phyloP scores from a whole-genome alignment of 2,329 filamentous ascomycete genomes.

The Myriosclerotinia duriaeana region DNA sequence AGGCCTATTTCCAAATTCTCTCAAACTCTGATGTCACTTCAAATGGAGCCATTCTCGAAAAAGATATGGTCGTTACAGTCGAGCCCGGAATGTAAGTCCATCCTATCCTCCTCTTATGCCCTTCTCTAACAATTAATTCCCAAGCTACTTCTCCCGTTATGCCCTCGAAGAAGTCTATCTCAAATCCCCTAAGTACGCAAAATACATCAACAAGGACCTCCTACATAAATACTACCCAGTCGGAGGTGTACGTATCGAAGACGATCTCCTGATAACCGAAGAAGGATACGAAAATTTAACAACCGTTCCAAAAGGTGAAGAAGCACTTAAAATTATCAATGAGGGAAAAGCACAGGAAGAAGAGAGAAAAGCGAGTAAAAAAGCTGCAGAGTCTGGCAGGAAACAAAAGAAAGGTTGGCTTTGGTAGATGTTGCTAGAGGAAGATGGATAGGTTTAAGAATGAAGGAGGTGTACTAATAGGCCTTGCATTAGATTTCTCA shows the following conservation, averaged over 20 bases:
- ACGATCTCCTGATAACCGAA: constrained; percentile 79
- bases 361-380: constrained; percentile 8
- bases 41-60: constrained; percentile 46
- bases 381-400: constrained; percentile 11
- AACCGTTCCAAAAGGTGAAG: constrained; percentile 71
- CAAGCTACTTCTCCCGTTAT: constrained; percentile 70
- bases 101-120: not conserved
- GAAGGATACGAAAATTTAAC: constrained; percentile 82
- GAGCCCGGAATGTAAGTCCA: constrained; percentile 67
- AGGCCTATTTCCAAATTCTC: constrained; percentile 28
- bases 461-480: not conserved
- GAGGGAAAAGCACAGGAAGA: constrained; percentile 25
- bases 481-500: not conserved
- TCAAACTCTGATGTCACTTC: constrained; percentile 15
- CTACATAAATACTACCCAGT: constrained; percentile 72
- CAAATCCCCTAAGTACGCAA: constrained; percentile 55
- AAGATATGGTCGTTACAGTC: constrained; percentile 72
- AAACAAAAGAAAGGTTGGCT: constrained; percentile 29
- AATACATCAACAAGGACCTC: constrained; percentile 64
- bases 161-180: constrained; percentile 71
- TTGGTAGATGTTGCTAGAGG: constrained; percentile 26
- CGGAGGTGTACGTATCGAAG: constrained; percentile 90
- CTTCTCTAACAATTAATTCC: constrained; percentile 11
- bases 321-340: constrained; percentile 63
- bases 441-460: not conserved